Evolutionary conservation across 1,284 basidiomycete genomes (phyloP), one percentile per base, ranked within the genome.

Genomic region (Heterobasidion annosum): DNA sequence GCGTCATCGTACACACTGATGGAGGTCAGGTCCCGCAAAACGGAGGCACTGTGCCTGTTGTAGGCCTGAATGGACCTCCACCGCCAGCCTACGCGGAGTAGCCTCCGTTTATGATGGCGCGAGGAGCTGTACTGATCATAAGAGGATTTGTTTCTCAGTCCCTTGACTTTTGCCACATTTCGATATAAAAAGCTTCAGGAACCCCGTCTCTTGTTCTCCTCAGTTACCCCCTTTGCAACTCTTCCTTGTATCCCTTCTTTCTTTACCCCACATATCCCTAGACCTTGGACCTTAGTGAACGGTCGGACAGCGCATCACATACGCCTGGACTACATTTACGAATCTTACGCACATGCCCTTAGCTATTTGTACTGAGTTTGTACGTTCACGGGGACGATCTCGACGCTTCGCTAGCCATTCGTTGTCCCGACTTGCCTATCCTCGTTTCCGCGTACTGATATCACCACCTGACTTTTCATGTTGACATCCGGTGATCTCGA

Each of bases 1-100:
- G 33, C 3, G 43, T 49, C 35, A 8, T 58, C 10, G 43, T 44
- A 5, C 55, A 56, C 51, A 52, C 16, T n/a, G 47, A 52, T 33
- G 52, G 49, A 46, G 49, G 51, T 8, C 46, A 35, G 12, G 34
- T 54, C 13, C 54, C 47, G 19, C 15, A 6, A 33, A 54, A 42
- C 46, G 16, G n/a, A 6, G 37, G 34, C 12, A 45, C 48, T 13
- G 40, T 51, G 35, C 42, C 48, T 46, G 37, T 10, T 40, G 40
- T 4, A 18, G 37, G 45, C 34, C 47, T 35, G 10, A 33, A 46
- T 8, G 18, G 16, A 9, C 44, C 44, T 5, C 44, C 51, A 15
- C 51, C 50, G n/a, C 50, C 51, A 19, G 48, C 33, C 8, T 50
- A 50, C 18, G 25, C 15, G 43, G 18, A 32, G 37, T 40, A 40